Evolutionary conservation across 305 asterid species (phyloP), one percentile per base, ranked within the genome.

Genomic region (Ajuga reptans): DNA sequence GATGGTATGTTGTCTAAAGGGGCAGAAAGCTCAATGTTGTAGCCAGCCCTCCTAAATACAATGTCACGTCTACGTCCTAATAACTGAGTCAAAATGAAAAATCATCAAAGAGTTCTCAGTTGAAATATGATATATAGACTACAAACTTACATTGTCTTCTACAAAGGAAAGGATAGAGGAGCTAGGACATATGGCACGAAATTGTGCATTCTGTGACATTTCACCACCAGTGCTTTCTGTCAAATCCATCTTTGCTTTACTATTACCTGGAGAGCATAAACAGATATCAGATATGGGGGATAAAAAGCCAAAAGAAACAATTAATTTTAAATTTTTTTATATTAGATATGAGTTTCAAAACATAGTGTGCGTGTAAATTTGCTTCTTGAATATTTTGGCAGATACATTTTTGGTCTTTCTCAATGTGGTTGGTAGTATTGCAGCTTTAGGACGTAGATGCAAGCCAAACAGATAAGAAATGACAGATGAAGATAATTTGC

Each of bases 1-100:
- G 81, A 88, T 59, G 99, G 98, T 69, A 94, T 86, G 78, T 94
- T 89, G 84, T 94, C 99, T 68, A 91, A 78, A 71, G 98, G 97
- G 64, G 85, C 82, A 77, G 96, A 72, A 72, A 91, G 85, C 77
- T 87, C 95, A 41, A 53, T 83, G 84, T 89, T 91, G 88, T 94
- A 91, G 77, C 98, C 98, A 10, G 96, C 95, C 86, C 92, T 85
- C 82, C 84, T 83, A 39, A 91, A 77, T 49, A 79, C 93, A 74
- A 89, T 85, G 21, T 94, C 96, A 50, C 99, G 90, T 57, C 99
- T 84, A 53, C 96, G 96, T 61, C 99, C 99, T 77, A 94, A 69
- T 72, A 94, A 86, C 99, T 93, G 88, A 57, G 74, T 8, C 2
- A 62, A 29, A 31, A 53, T 42, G n/a, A 60, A 36, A 54, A 39